Conservation (phyloP, 2,329 filamentous ascomycete genomes). For the Bimuria novae-zelandiae region DNA sequence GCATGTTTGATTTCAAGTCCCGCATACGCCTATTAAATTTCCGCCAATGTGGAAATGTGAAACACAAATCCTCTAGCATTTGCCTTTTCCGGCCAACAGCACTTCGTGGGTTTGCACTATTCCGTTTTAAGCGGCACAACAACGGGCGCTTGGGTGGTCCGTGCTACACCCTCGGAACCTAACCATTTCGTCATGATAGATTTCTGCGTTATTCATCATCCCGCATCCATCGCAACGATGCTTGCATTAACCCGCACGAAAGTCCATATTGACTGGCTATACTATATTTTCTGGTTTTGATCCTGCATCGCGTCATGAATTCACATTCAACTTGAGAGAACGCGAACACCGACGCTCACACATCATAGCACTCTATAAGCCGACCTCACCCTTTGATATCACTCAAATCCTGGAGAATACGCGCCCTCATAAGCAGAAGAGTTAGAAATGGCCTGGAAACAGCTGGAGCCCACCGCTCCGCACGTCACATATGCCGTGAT, state of each 20-base stretch:
- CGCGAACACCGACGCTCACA: background rate
- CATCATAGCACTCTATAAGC: background rate
- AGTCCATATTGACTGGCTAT: background rate
- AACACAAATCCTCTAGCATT: no score
- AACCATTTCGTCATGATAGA: constrained; percentile 5
- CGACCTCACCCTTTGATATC: background rate
- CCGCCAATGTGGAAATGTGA: no score
- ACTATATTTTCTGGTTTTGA: background rate
- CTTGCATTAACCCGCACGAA: background rate
- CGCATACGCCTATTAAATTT: no score
- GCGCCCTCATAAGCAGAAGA: background rate
- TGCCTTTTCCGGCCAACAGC: no score
- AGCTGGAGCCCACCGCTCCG: constrained; percentile 53
- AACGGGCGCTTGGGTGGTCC: background rate
- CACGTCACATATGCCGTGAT: constrained; percentile 53
- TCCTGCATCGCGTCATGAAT: background rate
- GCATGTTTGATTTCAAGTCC: no score
- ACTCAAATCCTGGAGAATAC: background rate
- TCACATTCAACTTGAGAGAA: background rate
- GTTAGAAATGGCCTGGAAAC: constrained; percentile 46
- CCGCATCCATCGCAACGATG: no score
- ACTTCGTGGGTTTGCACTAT: no score
- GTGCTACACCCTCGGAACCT: background rate
- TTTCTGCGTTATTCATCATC: background rate
- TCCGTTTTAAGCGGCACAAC: no score